These are phyloP conservation scores for Eucalyptus albens DNA, from an alignment of 345 rosid species.

Conservation along the genomic window DNA sequence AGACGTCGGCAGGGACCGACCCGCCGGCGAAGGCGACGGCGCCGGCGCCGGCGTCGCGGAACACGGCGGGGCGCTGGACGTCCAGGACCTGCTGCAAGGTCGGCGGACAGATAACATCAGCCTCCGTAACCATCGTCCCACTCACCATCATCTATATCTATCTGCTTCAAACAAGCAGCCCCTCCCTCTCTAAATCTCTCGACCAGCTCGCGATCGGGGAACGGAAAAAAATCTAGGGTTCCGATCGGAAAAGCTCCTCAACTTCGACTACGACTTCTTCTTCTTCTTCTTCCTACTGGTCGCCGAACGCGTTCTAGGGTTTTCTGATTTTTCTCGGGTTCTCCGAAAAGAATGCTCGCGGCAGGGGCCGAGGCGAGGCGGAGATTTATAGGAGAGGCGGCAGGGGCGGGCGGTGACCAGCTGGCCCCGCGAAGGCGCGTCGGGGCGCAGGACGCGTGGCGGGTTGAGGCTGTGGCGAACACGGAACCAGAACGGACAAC, in stretches of 20 bases:
- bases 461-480: neutral
- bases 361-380: accelerated
- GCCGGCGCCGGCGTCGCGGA: neutral
- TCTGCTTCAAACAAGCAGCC: neutral
- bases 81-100: neutral
- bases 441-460: neutral
- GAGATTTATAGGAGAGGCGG: neutral
- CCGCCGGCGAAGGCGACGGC: neutral
- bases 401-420: neutral
- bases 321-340: neutral
- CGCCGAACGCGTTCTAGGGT: neutral
- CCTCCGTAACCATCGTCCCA: neutral
- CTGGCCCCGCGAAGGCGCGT: neutral
- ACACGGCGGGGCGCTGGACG: neutral
- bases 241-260: neutral
- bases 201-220: neutral
- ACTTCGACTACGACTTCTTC: neutral
- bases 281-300: neutral
- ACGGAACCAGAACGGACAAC: neutral
- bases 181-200: neutral
- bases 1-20: neutral
- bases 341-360: neutral
- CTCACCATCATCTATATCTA: neutral
- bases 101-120: neutral
- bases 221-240: neutral